Evolutionary conservation across 2,329 filamentous ascomycete species (phyloP).

Genomic region (Colletotrichum salicis): DNA sequence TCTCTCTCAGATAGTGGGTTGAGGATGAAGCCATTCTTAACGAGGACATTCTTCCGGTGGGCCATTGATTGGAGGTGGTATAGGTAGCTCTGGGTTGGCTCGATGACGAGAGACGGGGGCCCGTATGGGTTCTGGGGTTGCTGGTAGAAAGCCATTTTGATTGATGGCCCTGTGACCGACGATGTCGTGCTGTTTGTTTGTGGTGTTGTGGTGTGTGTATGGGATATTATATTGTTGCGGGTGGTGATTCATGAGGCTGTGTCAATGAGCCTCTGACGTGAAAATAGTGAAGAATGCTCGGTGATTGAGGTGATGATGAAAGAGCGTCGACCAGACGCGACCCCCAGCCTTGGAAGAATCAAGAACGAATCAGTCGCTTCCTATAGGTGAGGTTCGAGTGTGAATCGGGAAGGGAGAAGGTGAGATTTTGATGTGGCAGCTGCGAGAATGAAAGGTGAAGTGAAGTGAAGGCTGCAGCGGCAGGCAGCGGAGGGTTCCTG

Average conservation of each 20-base stretch:
- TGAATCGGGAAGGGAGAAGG: not conserved
- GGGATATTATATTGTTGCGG: not conserved
- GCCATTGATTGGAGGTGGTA: slow-evolving; percentile 36
- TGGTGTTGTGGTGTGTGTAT: not conserved
- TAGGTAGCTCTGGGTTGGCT: slow-evolving; percentile 37
- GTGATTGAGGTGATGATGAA: not conserved
- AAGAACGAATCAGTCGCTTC: not conserved
- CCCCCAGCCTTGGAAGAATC: not conserved
- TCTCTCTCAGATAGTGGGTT: slow-evolving; percentile 40
- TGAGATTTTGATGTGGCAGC: not conserved
- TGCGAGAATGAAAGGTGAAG: not conserved
- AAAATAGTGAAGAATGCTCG: not conserved
- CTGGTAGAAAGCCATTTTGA: slow-evolving; percentile 11
- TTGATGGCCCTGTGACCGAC: not conserved
- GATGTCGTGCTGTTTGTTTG: not conserved
- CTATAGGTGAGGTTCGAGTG: not conserved
- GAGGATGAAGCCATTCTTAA: slow-evolving; percentile 43
- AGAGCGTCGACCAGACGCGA: no score
- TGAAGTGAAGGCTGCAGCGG: not conserved
- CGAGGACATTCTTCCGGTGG: slow-evolving; percentile 37
- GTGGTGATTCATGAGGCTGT: not conserved
- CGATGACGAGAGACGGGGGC: slow-evolving; percentile 29
- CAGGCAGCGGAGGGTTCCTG: not conserved
- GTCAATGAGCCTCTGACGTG: not conserved
- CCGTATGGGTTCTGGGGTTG: slow-evolving; percentile 20